Conservation (phyloP, 2,329 filamentous ascomycete species). For the Pyrenophora seminiperda region DNA sequence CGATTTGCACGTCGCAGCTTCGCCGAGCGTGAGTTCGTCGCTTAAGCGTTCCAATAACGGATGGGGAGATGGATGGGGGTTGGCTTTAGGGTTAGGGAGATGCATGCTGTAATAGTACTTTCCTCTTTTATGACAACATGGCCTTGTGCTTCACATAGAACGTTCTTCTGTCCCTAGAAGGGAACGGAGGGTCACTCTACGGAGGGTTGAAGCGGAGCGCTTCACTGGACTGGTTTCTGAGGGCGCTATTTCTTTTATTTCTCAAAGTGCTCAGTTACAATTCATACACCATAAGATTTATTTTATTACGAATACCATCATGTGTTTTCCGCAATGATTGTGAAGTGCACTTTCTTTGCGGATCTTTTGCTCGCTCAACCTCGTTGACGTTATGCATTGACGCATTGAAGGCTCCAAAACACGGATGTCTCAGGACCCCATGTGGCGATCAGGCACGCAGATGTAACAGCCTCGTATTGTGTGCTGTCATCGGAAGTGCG, state of each 20-base stretch:
- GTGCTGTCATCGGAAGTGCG: not conserved
- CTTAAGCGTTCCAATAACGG: constrained; percentile 22
- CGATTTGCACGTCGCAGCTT: constrained; percentile 32
- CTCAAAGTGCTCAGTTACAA: constrained; percentile 22
- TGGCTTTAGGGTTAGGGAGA: constrained; percentile 8
- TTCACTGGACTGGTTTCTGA: constrained; percentile 43
- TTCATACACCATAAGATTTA: constrained; percentile 44
- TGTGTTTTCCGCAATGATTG: not conserved
- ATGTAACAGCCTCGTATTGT: constrained; percentile 21
- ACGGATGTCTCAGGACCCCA: constrained; percentile 20
- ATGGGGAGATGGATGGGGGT: constrained; percentile 4
- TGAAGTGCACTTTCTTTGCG: too few relatives aligned
- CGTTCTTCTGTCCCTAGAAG: constrained; percentile 31
- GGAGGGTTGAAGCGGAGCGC: constrained; percentile 40
- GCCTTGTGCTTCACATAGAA: constrained; percentile 33
- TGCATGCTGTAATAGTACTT: constrained; percentile 38
- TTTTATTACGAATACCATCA: constrained; percentile 16
- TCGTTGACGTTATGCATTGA: not conserved
- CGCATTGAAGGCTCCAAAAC: constrained; percentile 13
- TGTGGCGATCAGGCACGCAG: constrained; percentile 13
- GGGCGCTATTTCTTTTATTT: constrained; percentile 29
- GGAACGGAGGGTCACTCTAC: constrained; percentile 34
- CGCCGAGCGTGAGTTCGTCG: constrained; percentile 40
- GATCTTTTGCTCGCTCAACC: not conserved
- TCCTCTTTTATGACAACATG: constrained; percentile 24